Evolutionary conservation across 2,329 filamentous ascomycete genomes (phyloP), one percentile per base, ranked within the genome.

Genomic region (Sclerotinia spermophila): DNA sequence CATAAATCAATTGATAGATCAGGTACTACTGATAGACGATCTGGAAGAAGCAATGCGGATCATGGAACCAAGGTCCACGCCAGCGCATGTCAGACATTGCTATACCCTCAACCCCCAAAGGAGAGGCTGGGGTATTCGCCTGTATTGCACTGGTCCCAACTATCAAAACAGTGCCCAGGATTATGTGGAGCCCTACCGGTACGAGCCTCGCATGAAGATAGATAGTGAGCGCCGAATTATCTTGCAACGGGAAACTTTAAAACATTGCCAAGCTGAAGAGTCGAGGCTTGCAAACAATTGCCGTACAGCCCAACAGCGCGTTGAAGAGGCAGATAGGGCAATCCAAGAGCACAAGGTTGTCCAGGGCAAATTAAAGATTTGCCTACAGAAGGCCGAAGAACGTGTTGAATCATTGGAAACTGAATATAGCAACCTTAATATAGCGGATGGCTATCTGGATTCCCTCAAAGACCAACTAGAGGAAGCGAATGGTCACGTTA

Each of bases 1-100:
- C 77, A 96, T 98, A 79, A 90, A 90, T 73, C 86, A 93, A 75
- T 82, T 83, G 10, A 93, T 97, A 67, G 96, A 99, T 73, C 94
- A 97, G 79, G 88, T 90, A 11, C 87, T 97, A 8, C 84, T 99
- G 0, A 88, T 97, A 68, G 84, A 89, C 69, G 84, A 90, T 42
- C 84, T 92, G 40, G 80, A 84, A 1, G 86, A 92, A 70, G 96
- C 90, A 1, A 84, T 90, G 58, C 82, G 84, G 5, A 86, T 92
- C 60, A 92, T 97, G 86, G 88, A 91, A 72, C 84, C 85, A 68
- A 84, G 83, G 33, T 82, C 82, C 55, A 83, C 64, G 60, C 89
- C 90, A 1, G 84, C 81, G 21, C 95, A 97, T 73, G 92, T 95
- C 17, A 86, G 84, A 68, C 86, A 89, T 70, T 95, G 92, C 75